Conservation (phyloP, 176 grass and related monocot genomes). For the Lolium multiflorum region DNA sequence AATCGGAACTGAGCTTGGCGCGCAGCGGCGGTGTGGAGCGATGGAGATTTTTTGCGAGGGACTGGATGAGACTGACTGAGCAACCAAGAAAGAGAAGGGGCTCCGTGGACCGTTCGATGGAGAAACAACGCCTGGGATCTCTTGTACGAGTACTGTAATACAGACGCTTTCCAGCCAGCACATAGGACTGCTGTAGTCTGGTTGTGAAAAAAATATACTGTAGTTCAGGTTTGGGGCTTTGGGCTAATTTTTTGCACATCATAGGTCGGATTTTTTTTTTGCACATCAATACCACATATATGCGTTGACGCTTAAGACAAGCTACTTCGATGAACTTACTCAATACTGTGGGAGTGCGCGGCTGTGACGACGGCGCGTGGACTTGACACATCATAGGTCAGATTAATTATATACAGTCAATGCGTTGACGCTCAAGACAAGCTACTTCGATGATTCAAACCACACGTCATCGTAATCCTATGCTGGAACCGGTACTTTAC, state of each 20-base stretch:
- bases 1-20: background rate
- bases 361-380: too few relatives aligned
- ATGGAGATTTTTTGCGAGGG: constrained; percentile 24
- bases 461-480: background rate
- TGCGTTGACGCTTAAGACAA: too few relatives aligned
- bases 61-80: constrained; percentile 44
- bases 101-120: background rate
- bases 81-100: background rate
- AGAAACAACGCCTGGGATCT: background rate
- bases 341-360: too few relatives aligned
- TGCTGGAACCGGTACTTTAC: background rate
- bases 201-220: too few relatives aligned
- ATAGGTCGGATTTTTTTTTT: too few relatives aligned
- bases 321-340: background rate
- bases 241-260: too few relatives aligned
- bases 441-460: background rate
- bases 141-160: too few relatives aligned
- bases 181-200: background rate
- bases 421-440: background rate
- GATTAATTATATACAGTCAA: too few relatives aligned
- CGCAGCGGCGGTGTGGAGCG: background rate
- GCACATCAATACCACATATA: too few relatives aligned
- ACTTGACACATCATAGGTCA: too few relatives aligned
- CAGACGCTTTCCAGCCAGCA: background rate
- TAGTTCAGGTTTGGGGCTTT: too few relatives aligned